phyloP scores from a whole-genome alignment of 177 flowering plant species.

The Vitis hybrid region DNA sequence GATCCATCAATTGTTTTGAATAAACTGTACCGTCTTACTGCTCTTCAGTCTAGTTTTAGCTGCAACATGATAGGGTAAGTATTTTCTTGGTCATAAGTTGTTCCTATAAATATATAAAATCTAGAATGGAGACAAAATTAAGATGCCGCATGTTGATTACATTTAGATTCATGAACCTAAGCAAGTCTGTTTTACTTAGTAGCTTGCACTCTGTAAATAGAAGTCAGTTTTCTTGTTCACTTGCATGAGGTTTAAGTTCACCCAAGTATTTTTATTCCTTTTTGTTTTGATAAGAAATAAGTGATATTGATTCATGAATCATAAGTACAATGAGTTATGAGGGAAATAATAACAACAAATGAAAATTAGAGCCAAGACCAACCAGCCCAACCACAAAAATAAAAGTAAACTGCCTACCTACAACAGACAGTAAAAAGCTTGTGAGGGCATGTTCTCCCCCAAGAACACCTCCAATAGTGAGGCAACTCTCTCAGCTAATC shows the following conservation, averaged over 20 bases:
- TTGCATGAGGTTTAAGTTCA: not conserved
- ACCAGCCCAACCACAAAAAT: no score
- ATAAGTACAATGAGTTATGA: no score
- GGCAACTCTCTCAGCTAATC: no score
- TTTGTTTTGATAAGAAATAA: no score
- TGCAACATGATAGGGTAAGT: conserved; percentile 99
- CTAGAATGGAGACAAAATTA: not conserved
- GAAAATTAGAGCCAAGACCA: no score
- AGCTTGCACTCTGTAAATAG: not conserved
- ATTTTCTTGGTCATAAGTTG: not conserved
- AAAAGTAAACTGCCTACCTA: no score
- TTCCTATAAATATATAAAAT: not conserved
- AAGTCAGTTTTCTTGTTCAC: not conserved
- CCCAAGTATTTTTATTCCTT: not conserved
- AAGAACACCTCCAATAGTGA: no score
- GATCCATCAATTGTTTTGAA: conserved; percentile 85
- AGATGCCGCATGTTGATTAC: not conserved
- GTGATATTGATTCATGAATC: no score
- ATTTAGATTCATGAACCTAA: not conserved
- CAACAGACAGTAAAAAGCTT: no score
- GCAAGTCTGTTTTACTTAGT: not conserved
- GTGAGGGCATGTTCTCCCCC: no score
- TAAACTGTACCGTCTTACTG: conserved; percentile 77
- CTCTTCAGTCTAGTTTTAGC: conserved; percentile 92
- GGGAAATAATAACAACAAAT: no score